Base-by-base conservation (phyloP, 2,329 filamentous ascomycete genomes). In the Ophiostoma montium region DNA sequence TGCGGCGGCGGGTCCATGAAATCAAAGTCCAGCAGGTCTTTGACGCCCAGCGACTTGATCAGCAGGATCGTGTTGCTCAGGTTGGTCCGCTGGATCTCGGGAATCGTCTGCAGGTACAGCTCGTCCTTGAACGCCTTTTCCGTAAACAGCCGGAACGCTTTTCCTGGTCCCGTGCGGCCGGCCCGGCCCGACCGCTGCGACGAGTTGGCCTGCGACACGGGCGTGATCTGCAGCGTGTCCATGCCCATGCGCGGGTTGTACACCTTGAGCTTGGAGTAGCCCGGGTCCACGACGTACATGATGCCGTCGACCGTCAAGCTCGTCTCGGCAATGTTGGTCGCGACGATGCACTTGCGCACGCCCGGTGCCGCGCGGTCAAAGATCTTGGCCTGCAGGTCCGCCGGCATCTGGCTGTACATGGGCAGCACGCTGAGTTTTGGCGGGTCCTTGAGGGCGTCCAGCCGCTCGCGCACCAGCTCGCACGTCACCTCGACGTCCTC, bases 241-340 rank as follows among this genome's bases (percentile, higher is more conserved):
- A 98, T 98, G 50, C 92, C 92, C 87, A 98, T 96, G 48, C 89
- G 85, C 6, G 92, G 89, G 59, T 98, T 98, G 67, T 96, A 98
- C 5, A 98, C 92, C 63, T 98, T 98, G 61, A 96, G 77, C 64
- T 98, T 98, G 2, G 88, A 94, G 64, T 90, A 98, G 0, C 92
- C 92, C 2, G 86, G 81, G 63, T 98, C 92, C 5, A 98, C 92
- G 19, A 98, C 92, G 59, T 95, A 98, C 83, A 96, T 96, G 66
- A 98, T 98, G 56, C 92, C 92, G 61, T 98, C 92, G 6, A 98
- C 92, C 0, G 92, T 98, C 67, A 98, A 71, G 72, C 88, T 95
- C 0, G 92, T 98, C 65, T 98, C 92, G 2, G 92, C 92, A 64
- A 98, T 98, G 60, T 98, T 98, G 31, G 92, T 98, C 1, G 94